A percentile compares a stretch with the other conserved stretches of the same genome.
Evolutionary conservation across 495 filamentous ascomycete species (phyloP).

Genomic region (Neurospora hispaniola): DNA sequence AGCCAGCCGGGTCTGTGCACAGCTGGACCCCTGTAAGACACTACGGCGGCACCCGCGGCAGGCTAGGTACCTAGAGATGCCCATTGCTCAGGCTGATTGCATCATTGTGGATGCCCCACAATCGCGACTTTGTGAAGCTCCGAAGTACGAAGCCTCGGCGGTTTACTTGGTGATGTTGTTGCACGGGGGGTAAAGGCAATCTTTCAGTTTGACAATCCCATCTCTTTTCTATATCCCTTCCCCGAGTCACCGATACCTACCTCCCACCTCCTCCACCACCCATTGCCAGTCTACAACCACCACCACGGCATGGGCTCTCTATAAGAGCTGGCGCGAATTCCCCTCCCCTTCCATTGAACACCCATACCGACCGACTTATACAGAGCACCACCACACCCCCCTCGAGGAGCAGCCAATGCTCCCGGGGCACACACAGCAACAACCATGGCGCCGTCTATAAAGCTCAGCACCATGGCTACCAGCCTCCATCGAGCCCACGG

Average conservation of each 20-base stretch:
- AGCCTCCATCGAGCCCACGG: constrained; percentile 6
- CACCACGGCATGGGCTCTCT: background rate
- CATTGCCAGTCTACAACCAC: background rate
- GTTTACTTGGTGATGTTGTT: background rate
- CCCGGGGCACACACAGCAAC: background rate
- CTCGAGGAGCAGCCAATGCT: background rate
- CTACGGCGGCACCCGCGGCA: background rate
- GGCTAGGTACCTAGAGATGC: background rate
- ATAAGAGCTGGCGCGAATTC: background rate
- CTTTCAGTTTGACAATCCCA: background rate
- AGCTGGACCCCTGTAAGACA: too few relatives aligned
- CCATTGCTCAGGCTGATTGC: constrained; percentile 9
- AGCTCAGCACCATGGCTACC: constrained; percentile 14
- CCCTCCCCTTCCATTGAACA: background rate
- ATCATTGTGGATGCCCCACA: constrained; percentile 13
- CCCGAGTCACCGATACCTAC: background rate
- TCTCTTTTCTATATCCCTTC: background rate
- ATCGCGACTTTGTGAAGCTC: background rate
- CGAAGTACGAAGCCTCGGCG: background rate
- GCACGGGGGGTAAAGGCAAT: background rate
- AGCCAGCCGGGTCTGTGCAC: background rate
- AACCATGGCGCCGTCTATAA: constrained; percentile 16
- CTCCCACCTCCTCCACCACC: background rate
- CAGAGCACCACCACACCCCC: background rate
- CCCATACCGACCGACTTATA: background rate